Percentiles rank a stretch among this genome's conserved stretches.
Conservation (phyloP, 2,329 filamentous ascomycete genomes). For the Fusarium clavum region DNA sequence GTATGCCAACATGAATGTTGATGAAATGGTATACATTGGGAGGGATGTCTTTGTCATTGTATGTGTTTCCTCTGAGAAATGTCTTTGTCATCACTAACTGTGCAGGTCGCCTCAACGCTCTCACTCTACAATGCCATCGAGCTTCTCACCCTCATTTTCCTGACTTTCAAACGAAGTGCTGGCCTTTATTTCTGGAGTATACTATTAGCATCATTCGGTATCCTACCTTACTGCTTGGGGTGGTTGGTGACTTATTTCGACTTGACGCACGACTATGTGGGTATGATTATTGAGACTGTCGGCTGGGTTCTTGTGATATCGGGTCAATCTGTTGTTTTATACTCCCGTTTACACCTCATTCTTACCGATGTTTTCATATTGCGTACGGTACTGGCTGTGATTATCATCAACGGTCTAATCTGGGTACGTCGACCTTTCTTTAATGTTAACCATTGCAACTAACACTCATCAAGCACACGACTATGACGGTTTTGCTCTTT, state of each 20-base stretch:
- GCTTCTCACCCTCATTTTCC: constrained; percentile 48
- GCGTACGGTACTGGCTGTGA: constrained; percentile 6
- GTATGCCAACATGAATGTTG: background rate
- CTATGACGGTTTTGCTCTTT: constrained; percentile 58
- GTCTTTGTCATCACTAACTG: accelerated
- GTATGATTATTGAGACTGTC: constrained; percentile 33
- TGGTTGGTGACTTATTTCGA: constrained; percentile 58
- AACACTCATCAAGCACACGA: constrained; percentile 53
- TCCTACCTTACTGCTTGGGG: constrained; percentile 55
- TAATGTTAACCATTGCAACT: accelerated
- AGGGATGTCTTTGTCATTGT: constrained; percentile 29
- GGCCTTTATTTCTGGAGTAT: constrained; percentile 57
- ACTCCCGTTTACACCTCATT: constrained; percentile 25
- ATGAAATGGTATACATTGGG: constrained; percentile 15
- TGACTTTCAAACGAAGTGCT: constrained; percentile 47
- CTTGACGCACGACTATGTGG: constrained; percentile 17
- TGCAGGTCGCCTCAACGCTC: constrained; percentile 22
- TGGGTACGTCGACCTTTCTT: constrained; percentile 43
- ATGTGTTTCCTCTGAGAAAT: background rate
- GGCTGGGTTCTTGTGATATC: constrained; percentile 25
- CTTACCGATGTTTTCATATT: background rate
- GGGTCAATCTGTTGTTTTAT: constrained; percentile 30
- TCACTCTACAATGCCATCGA: constrained; percentile 49
- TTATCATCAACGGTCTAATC: constrained; percentile 50
- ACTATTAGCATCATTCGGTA: constrained; percentile 48